A percentile compares a stretch with the other conserved stretches of the same genome.
Evolutionary conservation across 805 yeast genomes (phyloP).

Genomic region (Ogataea parapolymorpha): DNA sequence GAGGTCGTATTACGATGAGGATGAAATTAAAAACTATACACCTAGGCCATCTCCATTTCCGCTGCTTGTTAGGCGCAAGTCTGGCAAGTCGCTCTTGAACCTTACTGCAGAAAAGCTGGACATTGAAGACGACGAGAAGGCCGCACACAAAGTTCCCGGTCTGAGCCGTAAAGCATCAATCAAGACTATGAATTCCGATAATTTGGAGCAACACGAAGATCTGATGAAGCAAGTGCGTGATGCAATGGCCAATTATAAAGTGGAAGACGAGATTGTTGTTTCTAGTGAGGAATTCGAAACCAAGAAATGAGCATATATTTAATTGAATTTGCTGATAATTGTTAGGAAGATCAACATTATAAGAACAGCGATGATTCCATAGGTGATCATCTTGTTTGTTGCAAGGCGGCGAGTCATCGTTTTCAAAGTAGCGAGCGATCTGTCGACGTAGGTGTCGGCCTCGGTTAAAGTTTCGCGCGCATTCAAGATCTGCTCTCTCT

Average conservation of each 20-base stretch:
- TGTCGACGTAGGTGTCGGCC: slow-evolving; percentile 92
- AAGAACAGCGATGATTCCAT: slow-evolving; percentile 86
- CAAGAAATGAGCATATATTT: slow-evolving; percentile 21
- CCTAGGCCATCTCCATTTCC: slow-evolving; percentile 40
- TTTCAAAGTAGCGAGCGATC: slow-evolving; percentile 78
- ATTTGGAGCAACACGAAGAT: slow-evolving; percentile 24
- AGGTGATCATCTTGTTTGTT: slow-evolving; percentile 84
- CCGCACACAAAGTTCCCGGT: slow-evolving; percentile 31
- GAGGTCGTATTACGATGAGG: slow-evolving; percentile 29
- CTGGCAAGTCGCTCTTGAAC: slow-evolving; percentile 70
- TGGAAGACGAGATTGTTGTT: slow-evolving; percentile 40
- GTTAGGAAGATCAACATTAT: slow-evolving; percentile 79
- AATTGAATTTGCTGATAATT: slow-evolving; percentile 76
- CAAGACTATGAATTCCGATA: slow-evolving; percentile 27
- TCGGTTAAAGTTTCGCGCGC: slow-evolving; percentile 82
- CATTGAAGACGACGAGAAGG: slow-evolving; percentile 58
- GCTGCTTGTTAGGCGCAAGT: slow-evolving; percentile 55
- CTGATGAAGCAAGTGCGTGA: slow-evolving; percentile 40
- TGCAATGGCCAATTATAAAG: slow-evolving; percentile 37
- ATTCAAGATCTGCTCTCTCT: slow-evolving; percentile 86
- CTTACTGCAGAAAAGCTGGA: slow-evolving; percentile 67
- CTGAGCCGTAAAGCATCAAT: slow-evolving; percentile 30
- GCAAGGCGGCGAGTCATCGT: slow-evolving; percentile 92
- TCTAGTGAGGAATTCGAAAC: slow-evolving; percentile 61
- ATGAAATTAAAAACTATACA: slow-evolving; percentile 39